Evolutionary conservation across 257 asterid genomes (phyloP), one percentile per base, ranked within the genome.

Genomic region (Solanum pinnatisectum): DNA sequence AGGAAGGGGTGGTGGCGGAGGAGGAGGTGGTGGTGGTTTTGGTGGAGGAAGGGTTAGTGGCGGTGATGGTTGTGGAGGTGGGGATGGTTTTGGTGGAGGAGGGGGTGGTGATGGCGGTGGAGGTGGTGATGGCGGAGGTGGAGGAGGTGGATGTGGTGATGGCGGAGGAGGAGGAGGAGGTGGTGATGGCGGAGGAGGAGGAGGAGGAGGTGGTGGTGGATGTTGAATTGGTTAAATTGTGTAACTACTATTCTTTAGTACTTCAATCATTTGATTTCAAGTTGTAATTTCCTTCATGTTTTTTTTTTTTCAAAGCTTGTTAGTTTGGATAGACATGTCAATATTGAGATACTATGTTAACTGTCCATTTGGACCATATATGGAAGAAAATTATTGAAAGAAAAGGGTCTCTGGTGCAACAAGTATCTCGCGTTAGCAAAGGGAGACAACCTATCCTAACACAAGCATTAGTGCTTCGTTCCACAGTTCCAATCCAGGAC

Each of bases 81-180:
- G 10, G 1, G 42, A 8, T 4, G 52, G 18, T 10, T 10, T 10
- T 5, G 59, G 60, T 0, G 60, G 23, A 0, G 56, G 56, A 46
- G 52, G 52, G 0, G 52, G 49, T 11, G 46, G 46, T 2, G 46
- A 13, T 3, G 44, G 4, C 3, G 49, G 13, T 3, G 44, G 44
- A 0, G 52, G 16, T 4, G 44, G 3, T 8, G 12, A 1, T 7
- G 8, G 0, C 0, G 44, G 44, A 0, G 44, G 44, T 9, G 44
- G 44, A 8, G 0, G 44, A 0, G 10, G 44, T 2, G 9, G 10
- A 4, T 16, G 52, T 4, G 15, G 56, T 0, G 52, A 0, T 2
- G 44, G 44, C 0, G 44, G 10, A 1, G 40, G 10, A 2, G 14
- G 14, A 0, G 14, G 49, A 3, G 49, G 49, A 0, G 49, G 44